Percentiles rank a stretch among this genome's conserved stretches.
phyloP scores from a whole-genome alignment of 768 basidiomycete genomes.

The Auriscalpium orientale region DNA sequence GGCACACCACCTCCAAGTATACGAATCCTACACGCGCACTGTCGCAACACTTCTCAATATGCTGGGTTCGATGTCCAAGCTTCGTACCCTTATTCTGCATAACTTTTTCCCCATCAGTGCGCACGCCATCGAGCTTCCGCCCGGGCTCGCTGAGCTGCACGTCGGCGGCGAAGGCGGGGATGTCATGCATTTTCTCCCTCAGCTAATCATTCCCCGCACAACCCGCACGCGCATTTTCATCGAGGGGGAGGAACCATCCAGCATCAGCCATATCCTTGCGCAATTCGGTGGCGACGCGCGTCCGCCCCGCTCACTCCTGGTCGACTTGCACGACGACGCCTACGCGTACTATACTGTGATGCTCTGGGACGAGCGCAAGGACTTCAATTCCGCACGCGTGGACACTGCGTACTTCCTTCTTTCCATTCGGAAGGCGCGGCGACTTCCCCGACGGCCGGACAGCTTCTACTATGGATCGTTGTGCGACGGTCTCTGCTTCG shows the following conservation, averaged over 20 bases:
- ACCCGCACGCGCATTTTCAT: neutral
- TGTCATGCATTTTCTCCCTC: neutral
- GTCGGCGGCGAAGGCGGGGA: neutral
- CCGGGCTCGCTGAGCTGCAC: neutral
- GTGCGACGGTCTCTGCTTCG: neutral
- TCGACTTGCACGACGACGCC: neutral
- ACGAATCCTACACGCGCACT: neutral
- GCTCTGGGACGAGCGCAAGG: neutral
- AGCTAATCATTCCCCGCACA: neutral
- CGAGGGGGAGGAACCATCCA: neutral
- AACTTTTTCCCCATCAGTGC: neutral
- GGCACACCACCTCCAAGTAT: neutral
- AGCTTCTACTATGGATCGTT: neutral
- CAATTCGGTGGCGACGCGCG: neutral
- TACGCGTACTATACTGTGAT: neutral
- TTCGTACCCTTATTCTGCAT: neutral
- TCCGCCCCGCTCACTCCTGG: neutral
- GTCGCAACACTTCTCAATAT: neutral
- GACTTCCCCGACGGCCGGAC: too few relatives aligned
- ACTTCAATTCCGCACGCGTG: neutral
- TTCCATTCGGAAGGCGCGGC: neutral
- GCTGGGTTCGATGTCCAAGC: neutral
- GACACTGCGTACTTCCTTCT: neutral
- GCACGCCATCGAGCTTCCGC: neutral
- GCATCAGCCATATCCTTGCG: neutral